phyloP scores from a whole-genome alignment of 2,329 filamentous ascomycete species.

The Aureobasidium sp. region DNA sequence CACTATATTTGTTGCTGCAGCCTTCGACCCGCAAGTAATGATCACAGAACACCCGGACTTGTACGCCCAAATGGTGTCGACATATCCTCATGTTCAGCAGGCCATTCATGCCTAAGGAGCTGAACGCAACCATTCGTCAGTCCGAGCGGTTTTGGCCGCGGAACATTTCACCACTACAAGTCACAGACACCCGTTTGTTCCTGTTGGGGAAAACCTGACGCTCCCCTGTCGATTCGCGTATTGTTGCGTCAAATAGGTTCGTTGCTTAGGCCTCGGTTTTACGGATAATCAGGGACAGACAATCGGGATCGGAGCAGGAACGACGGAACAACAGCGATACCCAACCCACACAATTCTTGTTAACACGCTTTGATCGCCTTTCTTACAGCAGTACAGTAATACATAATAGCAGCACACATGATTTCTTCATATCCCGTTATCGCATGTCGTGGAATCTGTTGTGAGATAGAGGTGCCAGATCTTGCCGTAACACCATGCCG shows the following conservation, averaged over 20 bases:
- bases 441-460: neutral
- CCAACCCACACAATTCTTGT: neutral
- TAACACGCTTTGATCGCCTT: neutral
- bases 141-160: neutral
- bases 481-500: neutral
- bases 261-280: neutral
- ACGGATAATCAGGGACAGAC: conserved; percentile 10
- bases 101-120: conserved; percentile 21
- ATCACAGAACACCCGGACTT: conserved; percentile 75
- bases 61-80: conserved; percentile 67
- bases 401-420: neutral
- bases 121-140: neutral
- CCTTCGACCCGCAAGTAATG: conserved; percentile 54
- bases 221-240: conserved; percentile 15
- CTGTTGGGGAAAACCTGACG: conserved; percentile 1
- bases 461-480: neutral
- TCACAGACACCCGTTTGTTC: neutral
- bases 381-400: neutral
- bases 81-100: conserved; percentile 74
- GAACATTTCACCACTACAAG: neutral
- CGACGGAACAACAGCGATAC: neutral
- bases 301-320: neutral
- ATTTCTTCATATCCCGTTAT: neutral
- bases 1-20: conserved; percentile 79
- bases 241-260: conserved; percentile 13